These are phyloP conservation scores for Maudiozyma humilis DNA, from an alignment of 1,139 yeast genomes.

Conservation along the genomic window DNA sequence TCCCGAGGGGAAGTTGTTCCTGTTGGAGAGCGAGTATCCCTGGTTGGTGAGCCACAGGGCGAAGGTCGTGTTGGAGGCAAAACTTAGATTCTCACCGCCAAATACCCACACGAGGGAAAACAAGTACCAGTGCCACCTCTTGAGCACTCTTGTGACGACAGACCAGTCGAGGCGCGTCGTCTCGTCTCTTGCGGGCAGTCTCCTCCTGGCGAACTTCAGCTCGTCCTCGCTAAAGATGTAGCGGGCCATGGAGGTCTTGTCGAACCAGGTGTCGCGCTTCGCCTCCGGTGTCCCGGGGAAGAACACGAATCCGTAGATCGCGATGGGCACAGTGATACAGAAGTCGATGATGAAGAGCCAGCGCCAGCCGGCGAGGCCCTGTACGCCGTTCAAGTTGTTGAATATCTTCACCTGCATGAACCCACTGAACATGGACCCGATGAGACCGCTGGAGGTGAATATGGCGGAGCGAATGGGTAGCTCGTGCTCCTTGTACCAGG, in stretches of 20 bases:
- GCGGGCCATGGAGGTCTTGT: conserved; percentile 18
- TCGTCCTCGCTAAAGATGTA: conserved; percentile 36
- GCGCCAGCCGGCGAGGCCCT: conserved; percentile 55
- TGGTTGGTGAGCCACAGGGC: conserved; percentile 43
- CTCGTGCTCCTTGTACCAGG: conserved; percentile 46
- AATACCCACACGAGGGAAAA: conserved; percentile 48
- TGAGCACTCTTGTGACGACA: conserved; percentile 41
- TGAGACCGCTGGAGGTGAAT: conserved; percentile 45
- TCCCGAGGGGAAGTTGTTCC: conserved; percentile 53
- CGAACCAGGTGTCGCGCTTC: conserved; percentile 5
- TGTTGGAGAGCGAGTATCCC: conserved; percentile 38
- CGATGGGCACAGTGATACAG: conserved; percentile 46
- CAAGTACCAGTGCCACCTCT: conserved; percentile 53
- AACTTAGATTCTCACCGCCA: conserved; percentile 56
- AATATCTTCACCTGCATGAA: conserved; percentile 58
- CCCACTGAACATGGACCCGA: conserved; percentile 49
- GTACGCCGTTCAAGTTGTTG: conserved; percentile 38
- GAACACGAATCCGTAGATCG: conserved; percentile 44
- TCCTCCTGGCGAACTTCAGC: conserved; percentile 33
- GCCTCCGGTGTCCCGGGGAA: conserved; percentile 41
- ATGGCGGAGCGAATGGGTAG: conserved; percentile 44
- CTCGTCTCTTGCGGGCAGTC: conserved; percentile 36
- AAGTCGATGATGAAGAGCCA: conserved; percentile 64
- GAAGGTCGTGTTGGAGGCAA: conserved; percentile 44
- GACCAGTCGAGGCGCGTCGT: conserved; percentile 38